phyloP scores from a whole-genome alignment of 805 yeast genomes.

The Suhomyces sp. region DNA sequence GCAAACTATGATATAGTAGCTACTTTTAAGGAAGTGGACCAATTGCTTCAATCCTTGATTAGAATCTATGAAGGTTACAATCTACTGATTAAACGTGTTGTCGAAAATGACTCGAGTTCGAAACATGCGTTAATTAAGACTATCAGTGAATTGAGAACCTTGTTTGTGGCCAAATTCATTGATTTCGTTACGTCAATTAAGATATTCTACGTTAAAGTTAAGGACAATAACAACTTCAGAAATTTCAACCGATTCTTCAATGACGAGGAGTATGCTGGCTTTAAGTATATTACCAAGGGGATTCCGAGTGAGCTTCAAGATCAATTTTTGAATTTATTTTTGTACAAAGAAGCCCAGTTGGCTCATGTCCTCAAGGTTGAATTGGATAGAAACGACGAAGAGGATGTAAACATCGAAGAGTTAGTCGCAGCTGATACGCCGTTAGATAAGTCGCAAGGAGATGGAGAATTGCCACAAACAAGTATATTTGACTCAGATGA shows the following conservation, averaged over 20 bases:
- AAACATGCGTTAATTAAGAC: constrained; percentile 15
- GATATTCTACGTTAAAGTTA: constrained; percentile 32
- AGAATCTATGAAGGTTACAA: constrained; percentile 19
- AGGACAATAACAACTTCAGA: constrained; percentile 16
- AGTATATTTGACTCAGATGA: constrained; percentile 15
- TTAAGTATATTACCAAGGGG: constrained; percentile 16
- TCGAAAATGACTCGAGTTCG: constrained; percentile 2
- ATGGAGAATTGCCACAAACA: constrained; percentile 1
- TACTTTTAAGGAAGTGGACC: constrained; percentile 20
- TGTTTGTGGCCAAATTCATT: constrained; percentile 24
- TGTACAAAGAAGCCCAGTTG: constrained; percentile 48
- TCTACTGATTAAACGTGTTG: constrained; percentile 16
- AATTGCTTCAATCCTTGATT: constrained; percentile 14
- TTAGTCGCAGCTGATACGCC: constrained; percentile 9
- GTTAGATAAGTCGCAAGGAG: constrained; percentile 11
- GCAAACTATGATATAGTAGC: constrained; percentile 22
- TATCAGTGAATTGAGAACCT: constrained; percentile 24
- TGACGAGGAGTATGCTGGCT: constrained; percentile 15
- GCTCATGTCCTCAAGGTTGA: constrained; percentile 37
- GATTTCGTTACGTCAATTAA: constrained; percentile 36
- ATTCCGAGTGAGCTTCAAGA: constrained; percentile 30
- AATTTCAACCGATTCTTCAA: constrained; percentile 37
- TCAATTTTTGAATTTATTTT: constrained; percentile 41
- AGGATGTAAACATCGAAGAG: constrained; percentile 45
- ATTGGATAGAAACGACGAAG: constrained; percentile 53